These are phyloP conservation scores for Aspergillus hortae DNA, from an alignment of 2,329 filamentous ascomycete genomes.

Conservation along the genomic window DNA sequence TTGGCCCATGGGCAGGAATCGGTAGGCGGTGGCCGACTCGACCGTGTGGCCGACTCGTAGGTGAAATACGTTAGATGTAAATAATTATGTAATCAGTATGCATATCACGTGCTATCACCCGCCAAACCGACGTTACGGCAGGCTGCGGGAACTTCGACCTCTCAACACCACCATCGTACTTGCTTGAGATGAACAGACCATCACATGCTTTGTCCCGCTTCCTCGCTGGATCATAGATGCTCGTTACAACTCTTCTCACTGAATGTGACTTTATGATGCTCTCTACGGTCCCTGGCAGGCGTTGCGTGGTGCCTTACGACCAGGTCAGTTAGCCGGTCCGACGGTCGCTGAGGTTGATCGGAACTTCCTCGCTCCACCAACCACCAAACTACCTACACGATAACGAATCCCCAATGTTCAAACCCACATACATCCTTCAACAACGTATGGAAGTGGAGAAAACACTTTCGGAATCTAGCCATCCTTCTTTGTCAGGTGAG, in stretches of 20 bases:
- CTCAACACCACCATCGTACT: background rate
- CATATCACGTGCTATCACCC: background rate
- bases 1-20: too few relatives aligned
- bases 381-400: slow-evolving; percentile 5
- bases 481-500: background rate
- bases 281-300: too few relatives aligned
- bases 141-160: slow-evolving; percentile 1
- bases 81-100: background rate
- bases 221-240: background rate
- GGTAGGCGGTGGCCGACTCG: too few relatives aligned
- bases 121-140: background rate
- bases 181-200: background rate
- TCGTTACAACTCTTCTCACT: background rate
- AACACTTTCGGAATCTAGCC: too few relatives aligned
- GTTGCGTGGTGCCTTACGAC: too few relatives aligned
- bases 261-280: background rate
- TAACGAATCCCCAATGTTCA: background rate
- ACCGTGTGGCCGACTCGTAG: too few relatives aligned
- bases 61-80: too few relatives aligned
- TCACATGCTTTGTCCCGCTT: background rate
- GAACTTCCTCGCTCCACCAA: slow-evolving; percentile 5
- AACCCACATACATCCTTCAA: background rate
- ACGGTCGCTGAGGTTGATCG: slow-evolving; percentile 2
- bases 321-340: background rate
- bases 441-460: too few relatives aligned